phyloP scores from a whole-genome alignment of 129 eudicot genomes.

The Chrysanthemum makinoi region DNA sequence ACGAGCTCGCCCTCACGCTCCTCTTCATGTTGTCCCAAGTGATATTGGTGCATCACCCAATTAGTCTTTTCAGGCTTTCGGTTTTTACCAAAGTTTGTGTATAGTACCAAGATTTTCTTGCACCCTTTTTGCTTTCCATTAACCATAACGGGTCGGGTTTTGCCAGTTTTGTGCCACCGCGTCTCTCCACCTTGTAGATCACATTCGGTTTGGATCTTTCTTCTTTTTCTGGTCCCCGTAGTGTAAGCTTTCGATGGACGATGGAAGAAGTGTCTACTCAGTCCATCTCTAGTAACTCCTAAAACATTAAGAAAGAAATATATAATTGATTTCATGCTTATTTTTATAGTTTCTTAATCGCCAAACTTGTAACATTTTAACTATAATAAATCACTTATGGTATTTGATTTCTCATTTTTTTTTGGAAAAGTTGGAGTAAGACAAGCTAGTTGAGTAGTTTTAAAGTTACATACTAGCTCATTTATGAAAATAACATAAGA shows the following conservation, averaged over 20 bases:
- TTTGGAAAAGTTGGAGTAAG: too few relatives aligned
- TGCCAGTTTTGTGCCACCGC: conserved; percentile 98
- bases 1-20: conserved; percentile 97
- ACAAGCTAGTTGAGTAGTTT: too few relatives aligned
- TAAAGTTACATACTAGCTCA: too few relatives aligned
- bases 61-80: conserved; percentile 97
- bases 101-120: conserved; percentile 91
- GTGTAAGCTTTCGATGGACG: conserved; percentile 98
- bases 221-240: conserved; percentile 90
- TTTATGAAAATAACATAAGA: too few relatives aligned
- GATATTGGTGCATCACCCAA: conserved; percentile 99
- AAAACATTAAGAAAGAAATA: conserved; percentile 14
- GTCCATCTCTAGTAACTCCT: conserved; percentile 96
- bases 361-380: not conserved
- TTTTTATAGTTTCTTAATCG: not conserved
- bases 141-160: conserved; percentile 88
- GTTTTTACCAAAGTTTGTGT: conserved; percentile 93
- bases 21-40: conserved; percentile 89
- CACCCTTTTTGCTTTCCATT: conserved; percentile 93
- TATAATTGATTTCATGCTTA: not conserved
- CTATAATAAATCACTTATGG: too few relatives aligned
- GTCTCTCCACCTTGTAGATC: conserved; percentile 95
- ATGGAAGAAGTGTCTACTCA: conserved; percentile 97
- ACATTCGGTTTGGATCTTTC: conserved; percentile 94
- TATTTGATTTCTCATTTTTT: too few relatives aligned